Base-by-base conservation (phyloP, 2,329 filamentous ascomycete species). In the Epicoccum sorghinum region DNA sequence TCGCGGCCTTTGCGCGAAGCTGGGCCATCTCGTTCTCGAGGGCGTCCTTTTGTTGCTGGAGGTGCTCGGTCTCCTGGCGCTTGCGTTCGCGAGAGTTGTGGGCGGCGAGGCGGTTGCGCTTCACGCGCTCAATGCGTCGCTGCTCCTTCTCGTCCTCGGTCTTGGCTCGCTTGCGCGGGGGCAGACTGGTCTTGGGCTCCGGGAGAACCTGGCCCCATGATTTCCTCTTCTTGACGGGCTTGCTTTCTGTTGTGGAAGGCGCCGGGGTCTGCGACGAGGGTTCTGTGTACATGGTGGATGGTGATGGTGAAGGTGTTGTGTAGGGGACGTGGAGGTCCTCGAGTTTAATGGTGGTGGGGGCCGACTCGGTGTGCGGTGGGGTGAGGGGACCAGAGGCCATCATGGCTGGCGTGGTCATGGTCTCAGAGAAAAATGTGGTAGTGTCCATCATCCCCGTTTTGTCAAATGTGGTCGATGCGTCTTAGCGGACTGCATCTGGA, bases 131-230 rank as follows among this genome's bases (percentile, higher is more conserved):
- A 50, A 98, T 96, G 58, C 95, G 90, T 39, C 95, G 89, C 77
- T 99, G 95, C 78, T 98, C 95, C 80, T 99, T 99, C 78, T 99
- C 95, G 70, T 97, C 95, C 69, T 96, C 93, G 3, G 95, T 99
- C 84, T 98, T 99, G 67, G 95, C 95, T 59, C 95, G 91, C 86
- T 99, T 99, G 64, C 93, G 88, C 35, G 93, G 93, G 57, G 93
- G 93, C 7, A 98, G 86, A 71, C 93, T 96, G 29, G 95, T 98
- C 84, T 97, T 98, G 38, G 95, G 95, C 72, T 96, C 91, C 14
- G 95, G 95, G 36, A 98, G 86, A 74, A 96, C 91, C 77, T 99
- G 95, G 44, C 95, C 95, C 95, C 95, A 99, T 43, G 95, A 98
- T 80, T 98, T 99, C 69, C 95, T 84, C 86, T 97, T 97, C 86